These are phyloP conservation scores for Baorangia bicolor DNA, from an alignment of 768 basidiomycete species.

Conservation along the genomic window DNA sequence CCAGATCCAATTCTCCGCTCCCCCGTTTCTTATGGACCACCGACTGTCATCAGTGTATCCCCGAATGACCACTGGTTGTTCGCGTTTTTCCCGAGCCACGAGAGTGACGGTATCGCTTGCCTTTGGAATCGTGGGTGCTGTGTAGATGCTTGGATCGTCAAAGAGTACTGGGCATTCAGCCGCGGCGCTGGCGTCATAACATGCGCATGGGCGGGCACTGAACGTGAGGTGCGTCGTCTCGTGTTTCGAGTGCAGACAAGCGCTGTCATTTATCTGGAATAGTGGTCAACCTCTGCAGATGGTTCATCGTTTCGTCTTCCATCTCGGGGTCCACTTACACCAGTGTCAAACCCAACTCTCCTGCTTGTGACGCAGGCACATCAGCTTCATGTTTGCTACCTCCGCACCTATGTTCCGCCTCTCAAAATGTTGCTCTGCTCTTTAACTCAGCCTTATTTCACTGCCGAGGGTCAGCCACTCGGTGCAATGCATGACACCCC, in stretches of 20 bases:
- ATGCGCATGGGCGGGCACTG: conserved; percentile 57
- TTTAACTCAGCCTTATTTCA: conserved; percentile 41
- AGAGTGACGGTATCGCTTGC: conserved; percentile 58
- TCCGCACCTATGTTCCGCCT: conserved; percentile 44
- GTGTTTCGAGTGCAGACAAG: neutral
- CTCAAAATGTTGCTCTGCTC: conserved; percentile 51
- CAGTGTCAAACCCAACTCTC: conserved; percentile 53
- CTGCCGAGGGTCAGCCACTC: conserved; percentile 34
- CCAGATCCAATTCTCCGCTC: conserved; percentile 49
- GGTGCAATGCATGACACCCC: conserved; percentile 31
- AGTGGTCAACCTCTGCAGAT: conserved; percentile 55
- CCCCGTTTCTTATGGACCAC: conserved; percentile 54
- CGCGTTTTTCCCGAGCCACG: conserved; percentile 67
- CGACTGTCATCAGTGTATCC: conserved; percentile 59
- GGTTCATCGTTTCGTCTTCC: conserved; percentile 57
- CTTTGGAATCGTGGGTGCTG: conserved; percentile 61
- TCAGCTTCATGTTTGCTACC: conserved; percentile 52
- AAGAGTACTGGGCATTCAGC: conserved; percentile 54
- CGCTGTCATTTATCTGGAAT: conserved; percentile 1
- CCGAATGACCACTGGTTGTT: conserved; percentile 65
- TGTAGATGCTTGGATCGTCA: conserved; percentile 60
- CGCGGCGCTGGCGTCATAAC: conserved; percentile 57
- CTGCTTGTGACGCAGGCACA: conserved; percentile 66
- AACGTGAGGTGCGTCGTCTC: conserved; percentile 52
- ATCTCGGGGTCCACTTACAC: conserved; percentile 54